These are phyloP conservation scores for Rhodotorula sp. DNA, from an alignment of 1,284 basidiomycete species.

Conservation along the genomic window DNA sequence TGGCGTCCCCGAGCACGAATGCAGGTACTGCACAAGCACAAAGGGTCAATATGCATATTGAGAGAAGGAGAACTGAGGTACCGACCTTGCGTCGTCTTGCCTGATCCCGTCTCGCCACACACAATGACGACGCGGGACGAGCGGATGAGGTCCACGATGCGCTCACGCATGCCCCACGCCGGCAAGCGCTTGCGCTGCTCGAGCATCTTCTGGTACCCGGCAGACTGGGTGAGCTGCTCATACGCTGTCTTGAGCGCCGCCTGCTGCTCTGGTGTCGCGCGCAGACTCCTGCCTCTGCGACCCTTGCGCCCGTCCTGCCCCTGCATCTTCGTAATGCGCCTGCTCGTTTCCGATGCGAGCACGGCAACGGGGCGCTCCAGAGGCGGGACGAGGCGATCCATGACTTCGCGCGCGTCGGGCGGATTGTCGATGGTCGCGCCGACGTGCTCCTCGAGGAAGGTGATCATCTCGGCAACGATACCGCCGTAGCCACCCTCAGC, in stretches of 20 bases:
- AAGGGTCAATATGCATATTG: background rate
- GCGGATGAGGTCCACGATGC: constrained; percentile 65
- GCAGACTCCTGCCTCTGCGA: constrained; percentile 46
- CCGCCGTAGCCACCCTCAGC: constrained; percentile 67
- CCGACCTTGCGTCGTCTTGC: constrained; percentile 80
- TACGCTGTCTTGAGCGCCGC: constrained; percentile 58
- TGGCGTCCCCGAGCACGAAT: constrained; percentile 66
- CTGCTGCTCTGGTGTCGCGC: constrained; percentile 56
- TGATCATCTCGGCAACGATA: constrained; percentile 72
- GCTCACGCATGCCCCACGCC: constrained; percentile 66
- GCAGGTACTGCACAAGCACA: constrained; percentile 30
- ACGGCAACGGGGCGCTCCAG: background rate
- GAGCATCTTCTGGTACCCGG: constrained; percentile 64
- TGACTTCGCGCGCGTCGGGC: constrained; percentile 67
- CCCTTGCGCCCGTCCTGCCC: background rate
- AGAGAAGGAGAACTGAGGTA: background rate
- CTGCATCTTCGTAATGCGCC: constrained; percentile 48
- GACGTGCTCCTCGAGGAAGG: constrained; percentile 71
- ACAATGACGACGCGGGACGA: constrained; percentile 73
- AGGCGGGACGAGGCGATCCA: constrained; percentile 59
- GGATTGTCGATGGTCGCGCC: constrained; percentile 65
- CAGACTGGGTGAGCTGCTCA: constrained; percentile 50
- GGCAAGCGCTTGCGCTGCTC: constrained; percentile 67
- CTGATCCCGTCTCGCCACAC: constrained; percentile 81
- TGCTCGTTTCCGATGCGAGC: constrained; percentile 7